These are phyloP conservation scores for Scutellaria barbata DNA, from an alignment of 257 asterid genomes.

Conservation along the genomic window DNA sequence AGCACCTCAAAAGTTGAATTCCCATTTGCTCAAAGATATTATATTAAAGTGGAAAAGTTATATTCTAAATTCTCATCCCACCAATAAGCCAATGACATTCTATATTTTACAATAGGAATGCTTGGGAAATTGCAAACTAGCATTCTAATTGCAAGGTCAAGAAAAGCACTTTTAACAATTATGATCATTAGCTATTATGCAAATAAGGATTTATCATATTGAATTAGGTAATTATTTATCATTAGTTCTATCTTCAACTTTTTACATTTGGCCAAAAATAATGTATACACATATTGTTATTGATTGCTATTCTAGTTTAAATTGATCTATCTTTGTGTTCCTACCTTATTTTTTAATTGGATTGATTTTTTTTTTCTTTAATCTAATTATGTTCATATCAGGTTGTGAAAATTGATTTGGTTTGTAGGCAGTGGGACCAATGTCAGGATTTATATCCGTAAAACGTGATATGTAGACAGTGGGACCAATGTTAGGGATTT, in stretches of 20 bases:
- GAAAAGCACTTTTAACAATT: constrained; percentile 28
- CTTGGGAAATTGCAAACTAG: constrained; percentile 34
- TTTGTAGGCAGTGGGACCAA: no score
- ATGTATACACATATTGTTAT: background rate
- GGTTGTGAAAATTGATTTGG: no score
- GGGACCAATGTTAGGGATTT: no score
- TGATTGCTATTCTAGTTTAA: no score
- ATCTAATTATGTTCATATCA: no score
- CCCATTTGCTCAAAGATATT: constrained; percentile 74
- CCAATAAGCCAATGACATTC: constrained; percentile 52
- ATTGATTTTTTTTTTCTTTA: no score
- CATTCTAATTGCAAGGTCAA: constrained; percentile 31
- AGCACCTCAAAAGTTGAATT: constrained; percentile 67
- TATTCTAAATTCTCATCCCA: constrained; percentile 61
- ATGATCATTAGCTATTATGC: background rate
- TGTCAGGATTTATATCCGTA: no score
- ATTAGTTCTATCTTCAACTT: no score
- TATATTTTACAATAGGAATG: constrained; percentile 22
- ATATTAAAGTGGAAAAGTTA: constrained; percentile 42
- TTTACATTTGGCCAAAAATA: no score
- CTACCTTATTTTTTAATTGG: no score
- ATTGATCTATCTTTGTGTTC: no score
- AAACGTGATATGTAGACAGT: no score
- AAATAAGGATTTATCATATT: constrained; percentile 16
- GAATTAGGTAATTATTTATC: constrained; percentile 7